Conservation (phyloP, 306 rosid genomes). For the Chamaecrista fasciculata region DNA sequence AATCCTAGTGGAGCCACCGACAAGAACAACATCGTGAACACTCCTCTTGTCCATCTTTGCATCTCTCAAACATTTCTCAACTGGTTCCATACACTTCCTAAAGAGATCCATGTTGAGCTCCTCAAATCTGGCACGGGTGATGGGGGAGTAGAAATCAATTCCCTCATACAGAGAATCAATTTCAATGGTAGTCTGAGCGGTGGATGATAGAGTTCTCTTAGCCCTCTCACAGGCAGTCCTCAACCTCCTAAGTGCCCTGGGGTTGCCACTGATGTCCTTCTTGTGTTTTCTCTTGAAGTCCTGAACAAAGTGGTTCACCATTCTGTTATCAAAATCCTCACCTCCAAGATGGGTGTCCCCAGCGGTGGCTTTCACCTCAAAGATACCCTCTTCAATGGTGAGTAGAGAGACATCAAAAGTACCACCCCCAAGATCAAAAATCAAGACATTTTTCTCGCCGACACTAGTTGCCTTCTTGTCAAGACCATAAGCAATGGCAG, state of each 20-base stretch:
- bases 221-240: conserved; percentile 49
- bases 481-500: conserved; percentile 71
- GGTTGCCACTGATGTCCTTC: conserved; percentile 66
- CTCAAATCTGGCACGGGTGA: conserved; percentile 69
- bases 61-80: conserved; percentile 68
- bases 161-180: conserved; percentile 62
- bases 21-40: conserved; percentile 62
- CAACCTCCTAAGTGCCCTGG: conserved; percentile 64
- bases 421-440: conserved; percentile 69
- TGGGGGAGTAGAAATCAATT: conserved; percentile 59
- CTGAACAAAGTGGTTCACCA: conserved; percentile 65
- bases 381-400: conserved; percentile 73
- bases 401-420: conserved; percentile 58
- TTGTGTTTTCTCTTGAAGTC: conserved; percentile 73
- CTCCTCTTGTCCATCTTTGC: conserved; percentile 71
- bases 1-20: conserved; percentile 68
- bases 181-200: conserved; percentile 42
- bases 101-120: conserved; percentile 71
- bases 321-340: conserved; percentile 42
- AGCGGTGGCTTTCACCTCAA: conserved; percentile 74
- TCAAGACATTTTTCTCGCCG: conserved; percentile 69
- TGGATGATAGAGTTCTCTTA: conserved; percentile 38
- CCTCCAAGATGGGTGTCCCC: conserved; percentile 79
- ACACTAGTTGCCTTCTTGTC: conserved; percentile 78
- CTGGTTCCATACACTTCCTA: conserved; percentile 68